A percentile compares a stretch with the other conserved stretches of the same genome.
These are phyloP conservation scores for Taphrina wiesneri DNA, from an alignment of 1,139 yeast species.

Conservation along the genomic window DNA sequence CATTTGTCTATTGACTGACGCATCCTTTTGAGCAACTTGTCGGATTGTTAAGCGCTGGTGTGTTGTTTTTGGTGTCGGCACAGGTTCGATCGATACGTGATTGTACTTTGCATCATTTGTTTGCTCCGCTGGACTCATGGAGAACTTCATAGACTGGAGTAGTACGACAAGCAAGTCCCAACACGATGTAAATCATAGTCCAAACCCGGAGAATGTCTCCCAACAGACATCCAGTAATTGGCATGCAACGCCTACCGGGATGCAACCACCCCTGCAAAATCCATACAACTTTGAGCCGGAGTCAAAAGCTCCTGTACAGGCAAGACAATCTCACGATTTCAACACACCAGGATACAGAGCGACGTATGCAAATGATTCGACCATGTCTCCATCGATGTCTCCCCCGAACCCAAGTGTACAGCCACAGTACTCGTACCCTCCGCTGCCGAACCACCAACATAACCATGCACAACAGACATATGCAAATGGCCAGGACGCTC, in stretches of 20 bases:
- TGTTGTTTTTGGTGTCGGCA: not conserved
- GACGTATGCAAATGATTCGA: not conserved
- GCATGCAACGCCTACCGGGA: not conserved
- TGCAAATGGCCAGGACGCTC: not conserved
- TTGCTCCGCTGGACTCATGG: not conserved
- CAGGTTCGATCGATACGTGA: not conserved
- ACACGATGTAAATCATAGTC: not conserved
- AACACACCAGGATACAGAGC: not conserved
- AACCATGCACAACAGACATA: not conserved
- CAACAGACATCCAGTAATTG: not conserved
- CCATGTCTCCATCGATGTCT: conserved; percentile 1
- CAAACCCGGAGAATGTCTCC: not conserved
- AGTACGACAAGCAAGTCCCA: conserved; percentile 2
- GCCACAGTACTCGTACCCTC: not conserved
- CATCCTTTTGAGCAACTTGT: not conserved
- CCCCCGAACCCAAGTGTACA: not conserved
- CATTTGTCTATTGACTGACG: not conserved
- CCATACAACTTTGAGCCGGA: conserved; percentile 3
- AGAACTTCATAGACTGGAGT: conserved; percentile 16
- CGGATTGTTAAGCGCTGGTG: not conserved
- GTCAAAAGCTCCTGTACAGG: not conserved
- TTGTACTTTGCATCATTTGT: not conserved
- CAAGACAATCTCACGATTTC: not conserved
- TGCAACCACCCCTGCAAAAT: conserved; percentile 5
- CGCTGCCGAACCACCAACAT: not conserved